A percentile compares a stretch with the other conserved stretches of the same genome.
Conservation (phyloP, 768 basidiomycete species). For the Lentinus brumalis region DNA sequence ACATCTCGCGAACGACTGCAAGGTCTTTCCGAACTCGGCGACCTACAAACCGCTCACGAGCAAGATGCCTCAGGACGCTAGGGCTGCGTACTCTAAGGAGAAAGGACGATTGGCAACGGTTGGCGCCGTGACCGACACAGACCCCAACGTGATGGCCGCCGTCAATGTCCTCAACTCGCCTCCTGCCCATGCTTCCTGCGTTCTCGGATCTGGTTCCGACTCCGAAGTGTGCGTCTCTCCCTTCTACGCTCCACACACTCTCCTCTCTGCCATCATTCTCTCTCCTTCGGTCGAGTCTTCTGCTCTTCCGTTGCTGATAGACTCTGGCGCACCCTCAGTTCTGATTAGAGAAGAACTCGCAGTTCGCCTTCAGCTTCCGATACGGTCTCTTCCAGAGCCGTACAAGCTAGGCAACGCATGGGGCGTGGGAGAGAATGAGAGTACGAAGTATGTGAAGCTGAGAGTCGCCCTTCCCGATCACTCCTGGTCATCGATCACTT, state of each 20-base stretch:
- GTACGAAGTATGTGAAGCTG: background rate
- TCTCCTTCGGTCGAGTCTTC: background rate
- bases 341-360: conserved; percentile 2
- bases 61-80: background rate
- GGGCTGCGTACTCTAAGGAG: background rate
- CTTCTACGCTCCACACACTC: background rate
- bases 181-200: background rate
- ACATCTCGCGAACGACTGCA: background rate
- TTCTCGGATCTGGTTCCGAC: background rate
- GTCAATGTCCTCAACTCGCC: background rate
- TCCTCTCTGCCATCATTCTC: background rate
- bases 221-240: background rate
- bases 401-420: background rate
- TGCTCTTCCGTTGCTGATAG: background rate
- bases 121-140: background rate
- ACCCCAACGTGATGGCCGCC: background rate
- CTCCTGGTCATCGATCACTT: background rate
- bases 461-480: background rate
- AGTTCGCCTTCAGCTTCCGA: background rate
- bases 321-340: conserved; percentile 10
- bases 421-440: background rate
- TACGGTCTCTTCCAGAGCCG: background rate
- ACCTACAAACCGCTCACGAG: background rate
- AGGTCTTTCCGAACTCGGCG: background rate
- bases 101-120: background rate